Evolutionary conservation across 2,329 filamentous ascomycete genomes (phyloP).

Genomic region (Colletotrichum musae): DNA sequence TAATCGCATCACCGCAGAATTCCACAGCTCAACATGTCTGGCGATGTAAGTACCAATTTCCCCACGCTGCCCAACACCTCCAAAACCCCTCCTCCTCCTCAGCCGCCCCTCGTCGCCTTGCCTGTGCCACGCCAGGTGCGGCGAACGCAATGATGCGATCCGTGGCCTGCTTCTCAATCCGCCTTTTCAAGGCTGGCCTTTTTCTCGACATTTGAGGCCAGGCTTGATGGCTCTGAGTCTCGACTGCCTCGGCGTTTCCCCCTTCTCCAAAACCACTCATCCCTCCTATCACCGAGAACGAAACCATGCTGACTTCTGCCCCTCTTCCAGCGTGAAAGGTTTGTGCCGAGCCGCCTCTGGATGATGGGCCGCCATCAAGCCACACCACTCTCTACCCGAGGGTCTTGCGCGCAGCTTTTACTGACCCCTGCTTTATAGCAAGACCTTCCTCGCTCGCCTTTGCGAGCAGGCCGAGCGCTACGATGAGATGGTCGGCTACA

Average conservation of each 20-base stretch:
- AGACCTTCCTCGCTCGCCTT: constrained; percentile 99
- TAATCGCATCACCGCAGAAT: constrained; percentile 30
- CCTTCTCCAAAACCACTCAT: constrained; percentile 31
- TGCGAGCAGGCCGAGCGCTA: constrained; percentile 99
- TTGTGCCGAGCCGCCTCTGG: constrained; percentile 51
- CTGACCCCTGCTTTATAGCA: constrained; percentile 70
- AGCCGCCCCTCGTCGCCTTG: constrained; percentile 32
- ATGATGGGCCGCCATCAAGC: constrained; percentile 31
- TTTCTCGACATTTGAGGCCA: not conserved
- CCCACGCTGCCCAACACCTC: constrained; percentile 39
- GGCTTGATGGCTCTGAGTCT: not conserved
- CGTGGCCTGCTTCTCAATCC: constrained; percentile 2
- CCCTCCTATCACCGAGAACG: constrained; percentile 14
- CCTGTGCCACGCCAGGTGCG: constrained; percentile 14
- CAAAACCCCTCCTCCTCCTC: constrained; percentile 37
- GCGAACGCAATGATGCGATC: constrained; percentile 17
- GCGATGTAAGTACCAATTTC: constrained; percentile 42
- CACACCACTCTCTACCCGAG: constrained; percentile 32
- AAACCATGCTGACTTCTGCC: constrained; percentile 53
- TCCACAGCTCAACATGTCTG: constrained; percentile 41
- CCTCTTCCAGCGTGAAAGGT: constrained; percentile 76
- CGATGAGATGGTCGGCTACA: constrained; percentile 99
- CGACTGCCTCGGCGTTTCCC: not conserved
- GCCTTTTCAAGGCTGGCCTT: not conserved
- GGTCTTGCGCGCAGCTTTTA: constrained; percentile 23